A percentile compares a stretch with the other conserved stretches of the same genome.
phyloP scores from a whole-genome alignment of 306 rosid species.

The Vachellia collinsii region DNA sequence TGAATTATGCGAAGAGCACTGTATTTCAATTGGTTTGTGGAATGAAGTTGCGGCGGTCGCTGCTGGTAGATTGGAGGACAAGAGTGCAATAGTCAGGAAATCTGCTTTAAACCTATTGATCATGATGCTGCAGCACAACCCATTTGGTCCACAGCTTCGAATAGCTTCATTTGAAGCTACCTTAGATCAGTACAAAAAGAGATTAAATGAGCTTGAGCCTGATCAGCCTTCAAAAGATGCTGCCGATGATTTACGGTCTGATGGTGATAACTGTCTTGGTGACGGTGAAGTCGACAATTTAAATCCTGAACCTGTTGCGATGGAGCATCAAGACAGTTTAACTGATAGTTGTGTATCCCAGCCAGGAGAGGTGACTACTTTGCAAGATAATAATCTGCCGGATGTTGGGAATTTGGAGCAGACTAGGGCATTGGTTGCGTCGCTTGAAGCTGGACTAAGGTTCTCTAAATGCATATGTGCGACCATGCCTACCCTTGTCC shows the following conservation, averaged over 20 bases:
- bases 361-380: conserved; percentile 48
- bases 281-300: conserved; percentile 69
- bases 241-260: conserved; percentile 47
- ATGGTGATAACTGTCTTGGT: conserved; percentile 43
- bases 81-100: conserved; percentile 92
- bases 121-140: conserved; percentile 96
- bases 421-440: conserved; percentile 95
- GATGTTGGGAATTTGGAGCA: conserved; percentile 96
- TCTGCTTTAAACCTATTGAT: conserved; percentile 81
- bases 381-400: conserved; percentile 67
- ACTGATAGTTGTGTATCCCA: conserved; percentile 73
- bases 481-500: conserved; percentile 83
- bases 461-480: conserved; percentile 81
- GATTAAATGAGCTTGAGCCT: conserved; percentile 77
- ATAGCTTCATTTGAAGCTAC: conserved; percentile 88
- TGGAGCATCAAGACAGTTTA: conserved; percentile 65
- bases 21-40: conserved; percentile 97
- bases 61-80: conserved; percentile 97
- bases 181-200: conserved; percentile 76
- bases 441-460: conserved; percentile 90
- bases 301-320: conserved; percentile 43
- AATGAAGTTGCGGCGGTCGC: conserved; percentile 86
- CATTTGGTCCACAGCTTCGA: conserved; percentile 95
- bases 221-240: conserved; percentile 53
- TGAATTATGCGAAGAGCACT: conserved; percentile 88